Percentiles rank a stretch among this genome's conserved stretches.
Evolutionary conservation across 495 filamentous ascomycete genomes (phyloP).

Genomic region (Xylaria nigripes): DNA sequence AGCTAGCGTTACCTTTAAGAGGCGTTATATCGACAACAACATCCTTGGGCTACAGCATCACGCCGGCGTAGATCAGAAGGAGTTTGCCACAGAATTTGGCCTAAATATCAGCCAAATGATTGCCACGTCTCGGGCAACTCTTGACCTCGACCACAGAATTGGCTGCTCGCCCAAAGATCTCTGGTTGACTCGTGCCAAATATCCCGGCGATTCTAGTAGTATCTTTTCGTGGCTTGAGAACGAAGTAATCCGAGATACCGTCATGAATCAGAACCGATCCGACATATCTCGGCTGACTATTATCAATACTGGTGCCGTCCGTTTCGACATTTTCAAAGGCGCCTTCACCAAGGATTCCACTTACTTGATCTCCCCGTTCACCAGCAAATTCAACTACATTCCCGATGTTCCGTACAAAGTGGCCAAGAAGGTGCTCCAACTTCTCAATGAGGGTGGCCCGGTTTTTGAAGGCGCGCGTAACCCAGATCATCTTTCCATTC

Average conservation of each 20-base stretch:
- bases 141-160: slow-evolving; percentile 63
- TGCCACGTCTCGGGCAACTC: slow-evolving; percentile 52
- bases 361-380: slow-evolving; percentile 83
- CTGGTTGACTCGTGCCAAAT: slow-evolving; percentile 70
- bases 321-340: slow-evolving; percentile 93
- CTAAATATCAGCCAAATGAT: slow-evolving; percentile 67
- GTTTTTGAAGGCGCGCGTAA: slow-evolving; percentile 39
- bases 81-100: slow-evolving; percentile 75
- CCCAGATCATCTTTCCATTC: slow-evolving; percentile 30
- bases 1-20: slow-evolving; percentile 50
- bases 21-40: slow-evolving; percentile 94
- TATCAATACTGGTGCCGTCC: slow-evolving; percentile 80
- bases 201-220: slow-evolving; percentile 58
- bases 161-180: slow-evolving; percentile 78
- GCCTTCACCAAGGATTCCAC: slow-evolving; percentile 77
- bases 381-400: slow-evolving; percentile 67
- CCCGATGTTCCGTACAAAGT: slow-evolving; percentile 68
- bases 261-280: slow-evolving; percentile 32
- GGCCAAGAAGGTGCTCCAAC: slow-evolving; percentile 58
- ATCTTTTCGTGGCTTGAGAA: slow-evolving; percentile 76
- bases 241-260: slow-evolving; percentile 57
- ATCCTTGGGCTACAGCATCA: slow-evolving; percentile 78
- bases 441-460: slow-evolving; percentile 64
- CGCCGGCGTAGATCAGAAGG: slow-evolving; percentile 50
- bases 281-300: slow-evolving; percentile 57